These are phyloP conservation scores for Boletus speciosus DNA, from an alignment of 768 basidiomycete genomes.

Conservation along the genomic window DNA sequence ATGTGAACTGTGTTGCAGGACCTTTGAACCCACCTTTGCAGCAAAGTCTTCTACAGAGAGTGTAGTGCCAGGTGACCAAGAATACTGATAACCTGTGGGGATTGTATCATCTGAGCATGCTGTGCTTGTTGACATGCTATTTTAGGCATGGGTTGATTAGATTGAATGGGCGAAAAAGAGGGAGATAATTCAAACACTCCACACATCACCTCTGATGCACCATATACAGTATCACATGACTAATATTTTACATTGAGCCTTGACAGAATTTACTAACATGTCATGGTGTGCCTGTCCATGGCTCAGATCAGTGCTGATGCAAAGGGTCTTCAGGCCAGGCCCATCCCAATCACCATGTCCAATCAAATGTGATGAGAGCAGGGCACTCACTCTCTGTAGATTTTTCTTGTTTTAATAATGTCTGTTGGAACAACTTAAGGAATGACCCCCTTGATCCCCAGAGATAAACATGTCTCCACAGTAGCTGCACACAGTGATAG, in stretches of 20 bases:
- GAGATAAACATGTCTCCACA: neutral
- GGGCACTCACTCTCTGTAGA: neutral
- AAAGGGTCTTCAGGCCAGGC: neutral
- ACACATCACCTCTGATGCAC: neutral
- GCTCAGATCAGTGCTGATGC: neutral
- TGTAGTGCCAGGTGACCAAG: conserved; percentile 45
- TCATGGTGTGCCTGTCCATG: no score
- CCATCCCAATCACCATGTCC: neutral
- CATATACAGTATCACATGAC: conserved; percentile 5
- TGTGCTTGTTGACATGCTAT: conserved; percentile 10
- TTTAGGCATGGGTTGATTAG: neutral
- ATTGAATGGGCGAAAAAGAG: neutral
- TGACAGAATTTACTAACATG: no score
- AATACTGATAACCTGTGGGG: conserved; percentile 45
- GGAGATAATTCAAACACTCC: no score
- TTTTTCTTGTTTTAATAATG: neutral
- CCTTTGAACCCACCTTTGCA: conserved; percentile 40
- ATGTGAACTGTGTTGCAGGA: neutral
- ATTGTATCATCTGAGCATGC: conserved; percentile 37
- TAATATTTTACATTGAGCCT: no score
- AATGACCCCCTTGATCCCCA: neutral
- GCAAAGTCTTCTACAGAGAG: conserved; percentile 51
- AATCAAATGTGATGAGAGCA: neutral
- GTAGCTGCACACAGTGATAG: neutral
- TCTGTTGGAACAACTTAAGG: neutral